Base-by-base conservation (phyloP, 202 grass and related monocot genomes). In the Digitaria exilis region DNA sequence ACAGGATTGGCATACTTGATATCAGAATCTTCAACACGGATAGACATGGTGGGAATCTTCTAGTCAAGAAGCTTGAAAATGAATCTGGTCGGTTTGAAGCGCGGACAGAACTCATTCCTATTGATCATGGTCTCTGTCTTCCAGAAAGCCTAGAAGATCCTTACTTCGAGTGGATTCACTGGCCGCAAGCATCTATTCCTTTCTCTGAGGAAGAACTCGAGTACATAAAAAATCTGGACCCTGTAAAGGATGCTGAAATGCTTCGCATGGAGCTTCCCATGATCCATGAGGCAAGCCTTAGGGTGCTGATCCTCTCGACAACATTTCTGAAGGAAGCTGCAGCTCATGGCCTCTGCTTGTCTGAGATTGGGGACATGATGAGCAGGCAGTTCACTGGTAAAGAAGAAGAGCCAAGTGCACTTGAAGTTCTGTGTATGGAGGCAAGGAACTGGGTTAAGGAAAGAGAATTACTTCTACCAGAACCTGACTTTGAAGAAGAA, bases 111-210 rank as follows among this genome's bases (percentile, higher is more conserved):
- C 84, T 94, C 21, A 89, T 94, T 71, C 92, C 92, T 25, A 94
- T 94, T 67, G 92, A 94, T 83, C 92, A 94, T 61, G 92, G 92
- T 25, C 79, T 89, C 10, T 94, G 92, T 74, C 76, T 94, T 41
- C 92, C 87, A 32, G 92, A 94, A 57, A 80, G 81, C 64, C 78
- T 91, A 25, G 92, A 94, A 70, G 92, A 94, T 62, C 92, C 92
- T 80, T 94, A 94, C 84, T 91, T 91, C 77, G 92, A 94, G 46
- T 94, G 92, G 92, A 88, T 91, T 54, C 89, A 94, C 45, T 94
- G 87, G 92, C 89, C 87, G 3, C 92, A 94, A 46, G 83, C 92
- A 79, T 94, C 84, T 52, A 85, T 94, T 76, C 92, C 92, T 28
- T 94, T 94, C 48, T 91, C 81, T 5, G 78, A 91, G 13, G 92